A percentile compares a stretch with the other conserved stretches of the same genome.
These are phyloP conservation scores for Paraconiothyrium sp. DNA, from an alignment of 2,329 filamentous ascomycete species.

Conservation along the genomic window DNA sequence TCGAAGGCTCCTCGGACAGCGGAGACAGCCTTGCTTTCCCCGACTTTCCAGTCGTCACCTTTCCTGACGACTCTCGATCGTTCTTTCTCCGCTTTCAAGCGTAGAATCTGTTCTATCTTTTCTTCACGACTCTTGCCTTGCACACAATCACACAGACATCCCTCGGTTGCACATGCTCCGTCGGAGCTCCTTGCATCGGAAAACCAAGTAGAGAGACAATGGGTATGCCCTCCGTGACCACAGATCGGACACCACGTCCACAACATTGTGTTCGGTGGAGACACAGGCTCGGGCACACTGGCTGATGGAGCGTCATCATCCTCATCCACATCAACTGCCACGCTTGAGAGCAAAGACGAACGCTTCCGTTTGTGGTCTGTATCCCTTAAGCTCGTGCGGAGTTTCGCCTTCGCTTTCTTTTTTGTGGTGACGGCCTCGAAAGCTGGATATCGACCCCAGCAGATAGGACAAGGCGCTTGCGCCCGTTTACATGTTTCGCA, in stretches of 20 bases:
- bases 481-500: conserved; percentile 61
- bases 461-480: conserved; percentile 55
- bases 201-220: conserved; percentile 67
- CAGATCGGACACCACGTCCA: conserved; percentile 69
- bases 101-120: conserved; percentile 40
- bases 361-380: conserved; percentile 37
- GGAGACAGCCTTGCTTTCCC: conserved; percentile 55
- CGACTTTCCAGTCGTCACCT: conserved; percentile 54
- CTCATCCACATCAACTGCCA: conserved; percentile 18
- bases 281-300: conserved; percentile 32
- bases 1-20: conserved; percentile 48
- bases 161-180: conserved; percentile 66
- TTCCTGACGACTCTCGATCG: conserved; percentile 46
- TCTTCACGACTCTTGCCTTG: conserved; percentile 55
- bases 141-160: conserved; percentile 69
- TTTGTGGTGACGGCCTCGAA: conserved; percentile 46
- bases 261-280: conserved; percentile 48
- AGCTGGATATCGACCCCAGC: conserved; percentile 55
- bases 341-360: conserved; percentile 34
- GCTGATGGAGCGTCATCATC: conserved; percentile 33
- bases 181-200: conserved; percentile 55
- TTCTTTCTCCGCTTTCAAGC: conserved; percentile 46
- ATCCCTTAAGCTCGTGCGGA: conserved; percentile 32
- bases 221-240: conserved; percentile 67
- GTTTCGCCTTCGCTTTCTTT: conserved; percentile 40